phyloP scores from a whole-genome alignment of 805 yeast genomes.

The Wickerhamomyces chaumierensis region DNA sequence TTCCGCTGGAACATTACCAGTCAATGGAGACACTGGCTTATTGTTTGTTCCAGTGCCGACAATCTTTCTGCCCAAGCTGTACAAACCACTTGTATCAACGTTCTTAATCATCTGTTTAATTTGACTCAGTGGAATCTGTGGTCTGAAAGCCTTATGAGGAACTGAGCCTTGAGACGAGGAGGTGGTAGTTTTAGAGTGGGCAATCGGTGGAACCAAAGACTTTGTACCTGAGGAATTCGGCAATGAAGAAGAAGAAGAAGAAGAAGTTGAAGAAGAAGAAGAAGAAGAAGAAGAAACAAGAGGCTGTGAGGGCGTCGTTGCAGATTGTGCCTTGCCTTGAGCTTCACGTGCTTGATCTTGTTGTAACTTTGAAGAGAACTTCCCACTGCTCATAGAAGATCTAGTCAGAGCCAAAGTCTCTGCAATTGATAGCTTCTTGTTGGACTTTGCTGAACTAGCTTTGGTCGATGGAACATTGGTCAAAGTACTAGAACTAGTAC shows the following conservation, averaged over 20 bases:
- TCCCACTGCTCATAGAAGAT: constrained; percentile 28
- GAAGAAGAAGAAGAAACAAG: too few relatives aligned
- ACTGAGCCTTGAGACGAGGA: background rate
- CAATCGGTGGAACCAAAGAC: too few relatives aligned
- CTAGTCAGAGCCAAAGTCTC: constrained; percentile 48
- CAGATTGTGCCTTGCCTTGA: background rate
- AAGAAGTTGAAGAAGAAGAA: too few relatives aligned
- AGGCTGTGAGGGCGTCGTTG: too few relatives aligned
- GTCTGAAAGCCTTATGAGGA: background rate
- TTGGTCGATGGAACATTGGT: background rate
- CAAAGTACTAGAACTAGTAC: constrained; percentile 4
- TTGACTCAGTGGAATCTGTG: background rate
- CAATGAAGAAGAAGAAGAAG: too few relatives aligned
- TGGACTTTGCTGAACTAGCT: background rate
- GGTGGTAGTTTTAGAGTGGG: too few relatives aligned
- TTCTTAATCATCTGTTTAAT: background rate
- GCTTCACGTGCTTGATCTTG: constrained; percentile 5
- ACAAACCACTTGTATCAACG: background rate
- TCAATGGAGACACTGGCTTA: too few relatives aligned
- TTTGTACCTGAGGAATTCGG: too few relatives aligned
- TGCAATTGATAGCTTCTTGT: constrained; percentile 34
- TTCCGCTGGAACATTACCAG: too few relatives aligned
- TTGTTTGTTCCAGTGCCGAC: too few relatives aligned
- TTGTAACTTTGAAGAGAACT: constrained; percentile 16
- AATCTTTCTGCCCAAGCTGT: background rate